Conservation (phyloP, 2,329 filamentous ascomycete genomes). For the Fusarium robinianum region DNA sequence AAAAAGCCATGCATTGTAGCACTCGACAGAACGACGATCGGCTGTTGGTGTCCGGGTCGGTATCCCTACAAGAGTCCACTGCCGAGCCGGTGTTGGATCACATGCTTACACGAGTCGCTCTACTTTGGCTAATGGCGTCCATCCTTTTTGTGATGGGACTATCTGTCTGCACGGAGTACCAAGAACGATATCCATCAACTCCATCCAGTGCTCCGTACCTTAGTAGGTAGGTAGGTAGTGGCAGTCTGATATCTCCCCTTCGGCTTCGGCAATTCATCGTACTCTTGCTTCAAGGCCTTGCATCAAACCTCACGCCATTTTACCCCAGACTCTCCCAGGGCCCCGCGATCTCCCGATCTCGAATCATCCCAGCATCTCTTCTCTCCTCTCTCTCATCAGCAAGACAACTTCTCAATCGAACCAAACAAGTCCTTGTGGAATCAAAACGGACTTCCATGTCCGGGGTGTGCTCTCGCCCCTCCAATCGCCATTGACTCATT, state of each 20-base stretch:
- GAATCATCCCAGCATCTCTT: slow-evolving; percentile 3
- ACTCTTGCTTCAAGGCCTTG: slow-evolving; percentile 2
- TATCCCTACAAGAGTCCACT: slow-evolving; percentile 3
- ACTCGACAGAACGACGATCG: slow-evolving; percentile 1
- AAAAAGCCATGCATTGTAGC: slow-evolving; percentile 1
- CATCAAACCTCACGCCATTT: neutral
- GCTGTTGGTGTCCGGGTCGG: slow-evolving; percentile 8
- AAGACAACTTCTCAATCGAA: slow-evolving; percentile 14
- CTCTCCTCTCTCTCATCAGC: no score
- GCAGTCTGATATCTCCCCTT: no score
- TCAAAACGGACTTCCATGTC: slow-evolving; percentile 34
- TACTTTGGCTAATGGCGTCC: neutral
- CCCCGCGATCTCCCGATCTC: slow-evolving; percentile 2
- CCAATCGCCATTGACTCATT: slow-evolving; percentile 26
- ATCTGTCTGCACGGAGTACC: no score
- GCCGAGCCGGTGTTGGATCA: slow-evolving; percentile 7
- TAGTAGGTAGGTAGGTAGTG: no score
- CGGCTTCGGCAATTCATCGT: neutral
- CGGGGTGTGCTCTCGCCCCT: slow-evolving; percentile 14
- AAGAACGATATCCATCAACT: no score
- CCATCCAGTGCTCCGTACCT: no score
- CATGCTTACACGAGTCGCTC: slow-evolving; percentile 10
- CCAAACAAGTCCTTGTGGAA: slow-evolving; percentile 11
- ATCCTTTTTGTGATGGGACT: slow-evolving; percentile 1
- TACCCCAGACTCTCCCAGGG: no score